Evolutionary conservation across 2,329 filamentous ascomycete species (phyloP), one percentile per base, ranked within the genome.

Genomic region (Colletotrichum tanaceti): DNA sequence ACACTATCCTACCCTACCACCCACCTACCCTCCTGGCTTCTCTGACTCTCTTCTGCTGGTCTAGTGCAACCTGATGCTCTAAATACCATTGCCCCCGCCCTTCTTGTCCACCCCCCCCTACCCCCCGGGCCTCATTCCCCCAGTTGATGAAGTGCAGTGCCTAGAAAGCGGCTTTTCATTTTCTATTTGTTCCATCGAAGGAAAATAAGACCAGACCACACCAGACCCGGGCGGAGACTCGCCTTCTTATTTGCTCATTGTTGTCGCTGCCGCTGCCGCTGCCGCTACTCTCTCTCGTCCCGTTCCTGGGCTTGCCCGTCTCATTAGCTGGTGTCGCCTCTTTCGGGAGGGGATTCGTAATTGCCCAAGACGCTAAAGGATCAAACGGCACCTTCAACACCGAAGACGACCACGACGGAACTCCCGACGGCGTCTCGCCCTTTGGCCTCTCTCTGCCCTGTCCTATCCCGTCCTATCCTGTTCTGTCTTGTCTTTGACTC

Each of bases 331-430:
- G 55, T 47, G 49, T 60, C 55, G 43, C 55, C 62, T 57, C 20
- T 58, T 63, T 63, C 24, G 67, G 53, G 70, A 59, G 59, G 57
- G 70, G 59, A 70, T 61, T 71, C 70, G 70, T 71, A 66, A 70
- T 68, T 64, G 63, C 57, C 70, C 70, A 70, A 71, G 70, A 70
- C 70, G 68, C 70, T 71, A 71, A 70, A 66, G 68, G 70, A 70
- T 63, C 43, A 22, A 63, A 67, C 70, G 70, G 70, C 70, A 71
- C 55, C 54, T n/a, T 47, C 54, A 47, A 44, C 59, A 57, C 54
- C 39, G 54, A 44, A 43, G 14, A 18, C 44, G n/a, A 44, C 55
- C 41, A 58, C 44, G 14, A 32, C 28, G 28, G 28, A 38, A 65
- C 60, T 3, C 41, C 55, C 32, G 35, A 41, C 61, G 50, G 62